Conservation (phyloP, 2,329 filamentous ascomycete species). For the Grosmannia clavigera region DNA sequence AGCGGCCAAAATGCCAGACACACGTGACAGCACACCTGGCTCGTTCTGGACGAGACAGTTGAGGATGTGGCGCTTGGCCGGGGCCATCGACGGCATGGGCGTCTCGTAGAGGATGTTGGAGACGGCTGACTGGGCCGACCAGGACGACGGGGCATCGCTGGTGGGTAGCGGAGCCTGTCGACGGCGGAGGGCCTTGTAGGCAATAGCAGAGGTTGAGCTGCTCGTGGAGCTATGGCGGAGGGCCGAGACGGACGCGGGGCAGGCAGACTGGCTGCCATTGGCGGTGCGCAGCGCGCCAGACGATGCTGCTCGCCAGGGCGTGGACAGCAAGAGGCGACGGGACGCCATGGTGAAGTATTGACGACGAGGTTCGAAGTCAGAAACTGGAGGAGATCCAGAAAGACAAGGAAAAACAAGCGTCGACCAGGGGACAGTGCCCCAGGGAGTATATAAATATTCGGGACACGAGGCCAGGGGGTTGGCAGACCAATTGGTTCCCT, state of each 20-base stretch:
- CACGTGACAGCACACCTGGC: constrained; percentile 88
- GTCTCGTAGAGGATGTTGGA: constrained; percentile 99
- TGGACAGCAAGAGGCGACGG: constrained; percentile 6
- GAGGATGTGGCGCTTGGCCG: constrained; percentile 87
- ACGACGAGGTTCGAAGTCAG: no score
- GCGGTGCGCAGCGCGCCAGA: constrained; percentile 5
- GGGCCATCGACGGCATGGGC: constrained; percentile 66
- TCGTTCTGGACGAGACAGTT: constrained; percentile 99
- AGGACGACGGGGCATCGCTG: constrained; percentile 59
- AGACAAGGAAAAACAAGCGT: background rate
- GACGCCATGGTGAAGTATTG: constrained; percentile 6
- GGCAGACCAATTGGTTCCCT: background rate
- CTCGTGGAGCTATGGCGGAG: constrained; percentile 31
- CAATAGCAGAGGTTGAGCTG: constrained; percentile 82
- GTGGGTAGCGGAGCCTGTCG: constrained; percentile 78
- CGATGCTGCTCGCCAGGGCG: constrained; percentile 14
- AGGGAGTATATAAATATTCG: background rate
- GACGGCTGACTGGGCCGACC: constrained; percentile 88
- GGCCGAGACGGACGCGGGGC: constrained; percentile 15
- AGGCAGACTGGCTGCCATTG: constrained; percentile 13
- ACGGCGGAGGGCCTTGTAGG: constrained; percentile 93
- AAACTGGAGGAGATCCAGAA: background rate
- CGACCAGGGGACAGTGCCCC: background rate
- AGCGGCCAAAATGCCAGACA: constrained; percentile 90
- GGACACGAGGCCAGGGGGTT: background rate